Evolutionary conservation across 2,329 filamentous ascomycete genomes (phyloP).

Genomic region (Furcasterigmium furcatum): DNA sequence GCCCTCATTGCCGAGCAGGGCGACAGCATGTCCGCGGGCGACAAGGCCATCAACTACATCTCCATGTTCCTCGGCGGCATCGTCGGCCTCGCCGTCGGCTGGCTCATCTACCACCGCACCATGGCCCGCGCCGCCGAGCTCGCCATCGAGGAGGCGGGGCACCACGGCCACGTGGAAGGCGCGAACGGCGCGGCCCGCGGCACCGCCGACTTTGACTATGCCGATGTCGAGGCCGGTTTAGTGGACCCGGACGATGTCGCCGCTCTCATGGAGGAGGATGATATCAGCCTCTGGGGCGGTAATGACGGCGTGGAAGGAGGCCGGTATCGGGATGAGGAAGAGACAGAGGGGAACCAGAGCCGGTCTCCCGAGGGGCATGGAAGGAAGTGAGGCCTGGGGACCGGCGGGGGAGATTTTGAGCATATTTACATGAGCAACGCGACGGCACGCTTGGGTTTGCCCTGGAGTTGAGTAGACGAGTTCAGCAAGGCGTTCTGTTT

Average conservation of each 20-base stretch:
- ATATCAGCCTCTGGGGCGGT: slow-evolving; percentile 57
- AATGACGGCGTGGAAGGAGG: slow-evolving; percentile 30
- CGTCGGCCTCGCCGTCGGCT: slow-evolving; percentile 73
- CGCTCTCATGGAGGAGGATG: slow-evolving; percentile 55
- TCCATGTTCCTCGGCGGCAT: slow-evolving; percentile 71
- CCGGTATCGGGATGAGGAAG: slow-evolving; percentile 19
- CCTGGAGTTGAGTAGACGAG: not conserved
- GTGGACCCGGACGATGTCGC: slow-evolving; percentile 48
- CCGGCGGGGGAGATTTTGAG: too few species aligned
- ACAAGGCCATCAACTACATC: slow-evolving; percentile 79
- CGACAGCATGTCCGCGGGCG: slow-evolving; percentile 73
- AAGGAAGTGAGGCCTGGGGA: not conserved
- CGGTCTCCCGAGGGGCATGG: not conserved
- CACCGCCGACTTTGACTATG: slow-evolving; percentile 28
- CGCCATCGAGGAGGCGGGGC: slow-evolving; percentile 37
- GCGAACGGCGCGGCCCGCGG: slow-evolving; percentile 5
- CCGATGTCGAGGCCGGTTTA: slow-evolving; percentile 40
- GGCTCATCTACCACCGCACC: slow-evolving; percentile 76
- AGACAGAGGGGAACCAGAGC: too few species aligned
- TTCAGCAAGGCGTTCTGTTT: not conserved
- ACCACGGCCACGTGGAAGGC: slow-evolving; percentile 27
- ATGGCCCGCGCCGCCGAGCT: slow-evolving; percentile 61
- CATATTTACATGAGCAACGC: too few species aligned
- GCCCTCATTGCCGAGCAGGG: slow-evolving; percentile 79
- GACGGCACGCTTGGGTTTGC: not conserved